A percentile compares a stretch with the other conserved stretches of the same genome.
phyloP scores from a whole-genome alignment of 768 basidiomycete species.

The Pulveroboletus frians region DNA sequence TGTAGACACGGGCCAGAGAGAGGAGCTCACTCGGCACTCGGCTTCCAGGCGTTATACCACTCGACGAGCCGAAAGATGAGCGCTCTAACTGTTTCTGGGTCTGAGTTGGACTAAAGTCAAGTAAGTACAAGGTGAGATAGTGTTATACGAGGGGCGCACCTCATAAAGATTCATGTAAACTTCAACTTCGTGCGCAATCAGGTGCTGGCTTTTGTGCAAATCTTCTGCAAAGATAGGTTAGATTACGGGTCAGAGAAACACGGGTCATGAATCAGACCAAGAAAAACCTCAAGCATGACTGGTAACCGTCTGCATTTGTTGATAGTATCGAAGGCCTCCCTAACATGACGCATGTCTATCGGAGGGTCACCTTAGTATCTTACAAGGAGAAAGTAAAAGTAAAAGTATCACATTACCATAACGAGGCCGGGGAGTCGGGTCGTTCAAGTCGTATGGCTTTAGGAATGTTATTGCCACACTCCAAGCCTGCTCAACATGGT shows the following conservation, averaged over 20 bases:
- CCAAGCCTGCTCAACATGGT: constrained; percentile 50
- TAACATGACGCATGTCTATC: constrained; percentile 45
- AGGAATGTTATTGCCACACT: constrained; percentile 48
- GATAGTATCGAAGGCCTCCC: constrained; percentile 53
- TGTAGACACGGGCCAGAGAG: background rate
- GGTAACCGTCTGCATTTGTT: constrained; percentile 56
- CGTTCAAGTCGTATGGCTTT: constrained; percentile 49
- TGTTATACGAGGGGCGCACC: constrained; percentile 33
- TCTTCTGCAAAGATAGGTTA: constrained; percentile 42
- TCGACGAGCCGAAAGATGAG: constrained; percentile 58
- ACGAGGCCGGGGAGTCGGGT: constrained; percentile 26
- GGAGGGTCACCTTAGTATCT: background rate
- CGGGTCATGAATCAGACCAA: constrained; percentile 42
- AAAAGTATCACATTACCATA: constrained; percentile 22
- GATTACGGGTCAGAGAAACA: background rate
- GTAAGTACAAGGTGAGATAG: background rate
- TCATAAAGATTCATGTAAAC: constrained; percentile 57
- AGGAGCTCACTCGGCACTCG: constrained; percentile 52
- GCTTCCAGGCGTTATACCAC: constrained; percentile 77
- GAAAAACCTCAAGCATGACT: constrained; percentile 62
- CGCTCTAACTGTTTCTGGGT: constrained; percentile 45
- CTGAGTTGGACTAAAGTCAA: constrained; percentile 37
- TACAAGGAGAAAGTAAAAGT: background rate
- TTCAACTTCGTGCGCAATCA: constrained; percentile 58
- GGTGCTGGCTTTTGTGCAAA: constrained; percentile 51